Base-by-base conservation (phyloP, 106 monocot species). In the Acorus gramineus region DNA sequence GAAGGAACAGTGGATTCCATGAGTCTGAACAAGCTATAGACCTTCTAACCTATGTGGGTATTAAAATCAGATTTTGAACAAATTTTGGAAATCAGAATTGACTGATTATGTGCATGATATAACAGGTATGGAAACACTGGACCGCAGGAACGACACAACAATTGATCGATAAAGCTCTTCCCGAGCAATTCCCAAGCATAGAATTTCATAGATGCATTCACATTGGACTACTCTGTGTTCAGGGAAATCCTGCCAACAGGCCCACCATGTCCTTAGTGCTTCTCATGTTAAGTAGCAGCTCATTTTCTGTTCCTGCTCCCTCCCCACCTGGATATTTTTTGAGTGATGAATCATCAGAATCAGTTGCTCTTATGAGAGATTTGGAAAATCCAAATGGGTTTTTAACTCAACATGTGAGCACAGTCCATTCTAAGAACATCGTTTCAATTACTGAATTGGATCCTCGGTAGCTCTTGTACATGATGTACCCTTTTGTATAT, bases 221-320 rank as follows among this genome's bases (percentile, higher is more conserved):
- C 48, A 61, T 77, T 11, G 77, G 77, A 5, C 59, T 77, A 7
- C 47, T 77, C 2, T 77, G 77, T 43, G 61, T 71, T 55, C 77
- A 77, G 42, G 55, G 14, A 13, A 71, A 77, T 43, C 66, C 59
- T 4, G 28, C 5, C 2, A 48, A 66, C 5, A 65, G 77, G 52
- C 77, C 77, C 49, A 61, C 55, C 60, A 77, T 77, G 71, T 62
- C 77, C 54, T 52, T 64, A 3, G 60, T 71, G 8, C 42, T 66
- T 48, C 60, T 77, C 42, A 77, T 77, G 77, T 54, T 77, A 6
- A 60, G 44, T 55, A 77, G 71, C 43, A 10, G 60, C 47, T 56
- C 60, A 4, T 11, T 71, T 10, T 11, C 46, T 50, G 28, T 28
- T 28, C 28, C 28, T 28, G 28, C 28, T 28, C 28, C 28, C 28